Evolutionary conservation across 495 filamentous ascomycete genomes (phyloP).

Genomic region (Podospora conica): DNA sequence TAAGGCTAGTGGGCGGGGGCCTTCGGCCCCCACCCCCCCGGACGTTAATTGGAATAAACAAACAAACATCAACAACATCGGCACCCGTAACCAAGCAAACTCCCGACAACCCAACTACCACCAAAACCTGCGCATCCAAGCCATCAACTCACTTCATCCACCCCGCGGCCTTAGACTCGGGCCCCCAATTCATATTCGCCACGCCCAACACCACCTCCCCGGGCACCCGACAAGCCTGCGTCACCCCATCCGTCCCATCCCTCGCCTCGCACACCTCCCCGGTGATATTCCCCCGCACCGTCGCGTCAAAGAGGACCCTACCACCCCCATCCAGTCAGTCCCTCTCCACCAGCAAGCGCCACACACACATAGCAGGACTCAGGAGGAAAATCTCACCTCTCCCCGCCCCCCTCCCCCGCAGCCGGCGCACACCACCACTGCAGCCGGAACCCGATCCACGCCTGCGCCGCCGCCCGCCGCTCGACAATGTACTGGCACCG

Average conservation of each 20-base stretch:
- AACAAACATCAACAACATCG: too few relatives aligned
- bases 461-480: not conserved
- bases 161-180: not conserved
- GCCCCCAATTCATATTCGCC: slow-evolving; percentile 6
- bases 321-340: not conserved
- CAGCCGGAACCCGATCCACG: slow-evolving; percentile 8
- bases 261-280: slow-evolving; percentile 5
- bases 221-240: slow-evolving; percentile 4
- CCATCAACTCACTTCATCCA: not conserved
- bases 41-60: too few relatives aligned
- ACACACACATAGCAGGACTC: too few relatives aligned
- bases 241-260: slow-evolving; percentile 2
- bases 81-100: too few relatives aligned
- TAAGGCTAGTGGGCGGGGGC: too few relatives aligned
- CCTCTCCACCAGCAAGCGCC: not conserved
- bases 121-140: not conserved
- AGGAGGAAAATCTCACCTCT: not conserved
- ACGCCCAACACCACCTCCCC: slow-evolving; percentile 5
- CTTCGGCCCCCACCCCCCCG: too few relatives aligned
- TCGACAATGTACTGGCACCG: slow-evolving; percentile 9
- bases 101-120: not conserved
- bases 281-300: not conserved
- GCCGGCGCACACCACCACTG: slow-evolving; percentile 11
- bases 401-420: not conserved
- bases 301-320: slow-evolving; percentile 9